A percentile compares a stretch with the other conserved stretches of the same genome.
phyloP scores from a whole-genome alignment of 495 filamentous ascomycete species.

The Neurospora sp. region DNA sequence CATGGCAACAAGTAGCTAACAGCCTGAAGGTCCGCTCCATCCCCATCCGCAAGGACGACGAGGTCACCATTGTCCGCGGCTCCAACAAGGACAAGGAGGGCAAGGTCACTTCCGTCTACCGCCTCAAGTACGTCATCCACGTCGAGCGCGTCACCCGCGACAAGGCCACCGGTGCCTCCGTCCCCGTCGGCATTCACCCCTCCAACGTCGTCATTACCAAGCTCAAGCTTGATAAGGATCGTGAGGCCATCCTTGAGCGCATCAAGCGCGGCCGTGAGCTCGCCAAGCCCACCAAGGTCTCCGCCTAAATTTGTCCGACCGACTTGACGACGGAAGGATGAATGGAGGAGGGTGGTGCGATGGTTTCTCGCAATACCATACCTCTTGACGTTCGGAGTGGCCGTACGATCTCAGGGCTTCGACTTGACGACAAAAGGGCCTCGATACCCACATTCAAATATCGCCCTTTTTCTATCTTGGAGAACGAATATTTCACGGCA shows the following conservation, averaged over 20 bases:
- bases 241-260: slow-evolving; percentile 86
- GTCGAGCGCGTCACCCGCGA: slow-evolving; percentile 86
- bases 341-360: neutral
- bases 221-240: slow-evolving; percentile 97
- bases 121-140: slow-evolving; percentile 92
- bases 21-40: slow-evolving; percentile 67
- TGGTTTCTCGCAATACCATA: neutral
- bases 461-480: neutral
- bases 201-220: slow-evolving; percentile 95
- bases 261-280: slow-evolving; percentile 66
- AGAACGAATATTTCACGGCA: neutral
- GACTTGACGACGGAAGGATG: neutral
- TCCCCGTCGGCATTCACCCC: slow-evolving; percentile 79
- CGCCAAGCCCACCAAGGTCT: slow-evolving; percentile 37
- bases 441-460: neutral
- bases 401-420: neutral
- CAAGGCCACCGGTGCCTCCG: slow-evolving; percentile 86
- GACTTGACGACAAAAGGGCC: neutral
- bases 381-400: neutral
- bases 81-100: slow-evolving; percentile 90
- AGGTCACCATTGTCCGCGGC: slow-evolving; percentile 81
- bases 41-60: slow-evolving; percentile 96
- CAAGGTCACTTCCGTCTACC: slow-evolving; percentile 92
- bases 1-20: too few relatives aligned
- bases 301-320: slow-evolving; percentile 11